Evolutionary conservation across 805 yeast species (phyloP), one percentile per base, ranked within the genome.

Genomic region (Barnettozyma pratensis): DNA sequence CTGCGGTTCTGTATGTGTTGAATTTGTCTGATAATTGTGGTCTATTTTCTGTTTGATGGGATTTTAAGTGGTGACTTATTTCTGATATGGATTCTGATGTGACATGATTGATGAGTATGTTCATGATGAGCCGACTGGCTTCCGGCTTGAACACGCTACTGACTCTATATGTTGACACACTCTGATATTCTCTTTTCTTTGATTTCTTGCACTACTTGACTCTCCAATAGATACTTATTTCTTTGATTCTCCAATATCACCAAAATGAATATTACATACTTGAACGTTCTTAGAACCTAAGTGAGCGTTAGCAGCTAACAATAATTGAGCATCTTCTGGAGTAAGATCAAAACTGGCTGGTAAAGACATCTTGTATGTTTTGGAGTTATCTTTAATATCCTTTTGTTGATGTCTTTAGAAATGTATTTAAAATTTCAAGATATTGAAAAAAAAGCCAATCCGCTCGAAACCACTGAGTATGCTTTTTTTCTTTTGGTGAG

Each of bases 221-320:
- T 19, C 19, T 19, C 19, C 19, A 19, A 19, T 19, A 19, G 19
- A 19, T 19, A 19, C 19, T 19, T 19, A 19, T 19, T 19, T 19
- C 19, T 19, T 19, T 19, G 19, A 19, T 19, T 29, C 27, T 27
- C 36, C 30, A 37, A 25, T 29, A 34, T 26, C 40, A 42, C 35
- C 44, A 43, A 35, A 19, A 25, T n/a, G n/a, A 27, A 37, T 38
- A 34, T 28, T 34, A 82, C 91, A 77, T 84, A 87, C 96, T 82
- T 91, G 97, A 76, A 92, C 96, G 89, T 94, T 94, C 89, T 94
- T 94, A 75, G 98, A 85, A 77, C 99, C 99, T 75, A 94, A 86
- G 83, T 94, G 99, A 70, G 85, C 88, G 89, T 92, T 92, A 75
- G 99, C 99, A 75, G 99, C 98, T 80, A 94, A 85, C 78, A 94